phyloP scores from a whole-genome alignment of 352 stramenopile genomes.

The Saprolegnia diclina region DNA sequence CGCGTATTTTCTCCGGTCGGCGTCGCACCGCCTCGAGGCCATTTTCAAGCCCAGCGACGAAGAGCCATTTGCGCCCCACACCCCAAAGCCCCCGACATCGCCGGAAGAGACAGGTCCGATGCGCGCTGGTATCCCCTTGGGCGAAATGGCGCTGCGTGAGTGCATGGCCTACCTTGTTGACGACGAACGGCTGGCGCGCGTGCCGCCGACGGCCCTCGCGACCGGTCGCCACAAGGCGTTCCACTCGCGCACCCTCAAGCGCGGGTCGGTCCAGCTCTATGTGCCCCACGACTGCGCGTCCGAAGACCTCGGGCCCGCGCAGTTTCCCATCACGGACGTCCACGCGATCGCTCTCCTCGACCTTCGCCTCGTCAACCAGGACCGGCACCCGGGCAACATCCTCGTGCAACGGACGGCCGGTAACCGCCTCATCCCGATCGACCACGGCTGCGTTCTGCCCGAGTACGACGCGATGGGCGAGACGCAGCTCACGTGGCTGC shows the following conservation, averaged over 20 bases:
- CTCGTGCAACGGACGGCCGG: slow-evolving; percentile 39
- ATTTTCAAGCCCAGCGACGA: slow-evolving; percentile 67
- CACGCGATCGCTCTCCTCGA: slow-evolving; percentile 71
- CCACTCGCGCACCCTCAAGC: slow-evolving; percentile 33
- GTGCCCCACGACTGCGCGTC: slow-evolving; percentile 53
- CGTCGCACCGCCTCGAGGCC: slow-evolving; percentile 38
- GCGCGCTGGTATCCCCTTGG: slow-evolving; percentile 42
- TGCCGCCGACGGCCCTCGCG: slow-evolving; percentile 43
- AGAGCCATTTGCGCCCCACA: slow-evolving; percentile 55
- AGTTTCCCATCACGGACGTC: slow-evolving; percentile 48
- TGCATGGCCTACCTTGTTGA: slow-evolving; percentile 53
- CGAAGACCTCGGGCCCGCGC: slow-evolving; percentile 43
- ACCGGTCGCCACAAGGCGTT: slow-evolving; percentile 38
- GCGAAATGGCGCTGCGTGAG: slow-evolving; percentile 48
- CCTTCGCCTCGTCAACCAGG: slow-evolving; percentile 73
- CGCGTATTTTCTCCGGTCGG: slow-evolving; percentile 53
- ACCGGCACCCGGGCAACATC: slow-evolving; percentile 75
- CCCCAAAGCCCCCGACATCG: slow-evolving; percentile 42
- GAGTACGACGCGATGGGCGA: slow-evolving; percentile 40
- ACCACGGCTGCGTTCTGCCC: slow-evolving; percentile 70
- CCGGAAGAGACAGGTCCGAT: slow-evolving; percentile 28
- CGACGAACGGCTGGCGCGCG: slow-evolving; percentile 33
- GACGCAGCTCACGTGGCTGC: slow-evolving; percentile 63
- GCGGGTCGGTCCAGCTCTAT: slow-evolving; percentile 57
- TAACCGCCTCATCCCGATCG: slow-evolving; percentile 53